These are phyloP conservation scores for Rugosomyces carneus DNA, from an alignment of 1,284 basidiomycete species.

Conservation along the genomic window DNA sequence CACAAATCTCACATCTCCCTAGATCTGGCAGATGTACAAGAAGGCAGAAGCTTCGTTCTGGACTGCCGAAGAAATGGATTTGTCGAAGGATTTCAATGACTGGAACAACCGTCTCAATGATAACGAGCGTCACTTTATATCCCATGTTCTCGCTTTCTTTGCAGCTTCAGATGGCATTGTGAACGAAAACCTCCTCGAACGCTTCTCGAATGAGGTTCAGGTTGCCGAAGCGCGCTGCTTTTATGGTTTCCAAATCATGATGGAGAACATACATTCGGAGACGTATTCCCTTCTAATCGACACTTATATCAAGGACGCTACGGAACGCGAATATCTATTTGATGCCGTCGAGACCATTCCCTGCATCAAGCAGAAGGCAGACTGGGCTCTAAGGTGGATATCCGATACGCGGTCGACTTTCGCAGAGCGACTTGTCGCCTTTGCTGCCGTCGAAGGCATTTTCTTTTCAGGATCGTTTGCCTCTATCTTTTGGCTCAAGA, in stretches of 20 bases:
- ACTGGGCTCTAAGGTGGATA: constrained; percentile 95
- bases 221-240: constrained; percentile 95
- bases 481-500: constrained; percentile 98
- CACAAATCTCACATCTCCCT: neutral
- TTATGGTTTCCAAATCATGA: constrained; percentile 99
- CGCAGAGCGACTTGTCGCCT: constrained; percentile 89
- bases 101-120: constrained; percentile 93
- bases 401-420: constrained; percentile 80
- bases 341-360: constrained; percentile 94
- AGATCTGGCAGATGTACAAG: constrained; percentile 99
- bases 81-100: constrained; percentile 88
- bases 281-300: constrained; percentile 98
- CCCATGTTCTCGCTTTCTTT: constrained; percentile 95
- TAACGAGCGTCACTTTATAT: constrained; percentile 94
- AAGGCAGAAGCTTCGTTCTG: constrained; percentile 91
- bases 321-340: constrained; percentile 84
- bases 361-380: constrained; percentile 87
- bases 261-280: constrained; percentile 97
- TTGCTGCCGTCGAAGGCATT: constrained; percentile 98
- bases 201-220: constrained; percentile 94
- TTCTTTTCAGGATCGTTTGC: constrained; percentile 97
- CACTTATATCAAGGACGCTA: constrained; percentile 78
- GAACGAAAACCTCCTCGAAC: constrained; percentile 95
- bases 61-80: constrained; percentile 98
- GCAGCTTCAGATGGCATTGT: constrained; percentile 97